These are phyloP conservation scores for Trichoderma sp. DNA, from an alignment of 2,329 filamentous ascomycete genomes.

Conservation along the genomic window DNA sequence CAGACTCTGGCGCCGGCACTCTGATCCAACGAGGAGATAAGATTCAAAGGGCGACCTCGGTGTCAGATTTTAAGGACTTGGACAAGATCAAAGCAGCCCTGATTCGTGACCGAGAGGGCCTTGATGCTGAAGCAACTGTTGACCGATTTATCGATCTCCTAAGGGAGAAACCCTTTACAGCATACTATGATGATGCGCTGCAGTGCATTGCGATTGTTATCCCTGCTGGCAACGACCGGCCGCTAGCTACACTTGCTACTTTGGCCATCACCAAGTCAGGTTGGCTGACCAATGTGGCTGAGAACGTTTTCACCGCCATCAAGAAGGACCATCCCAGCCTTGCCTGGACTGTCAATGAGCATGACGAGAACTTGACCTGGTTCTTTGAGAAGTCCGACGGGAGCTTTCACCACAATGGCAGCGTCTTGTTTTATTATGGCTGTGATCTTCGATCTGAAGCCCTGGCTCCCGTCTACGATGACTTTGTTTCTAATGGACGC, in stretches of 20 bases:
- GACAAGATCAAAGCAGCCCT: slow-evolving; percentile 78
- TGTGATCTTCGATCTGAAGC: slow-evolving; percentile 73
- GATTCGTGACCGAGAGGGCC: slow-evolving; percentile 74
- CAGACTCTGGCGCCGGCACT: slow-evolving; percentile 90
- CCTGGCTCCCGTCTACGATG: slow-evolving; percentile 76
- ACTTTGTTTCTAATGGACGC: slow-evolving; percentile 78
- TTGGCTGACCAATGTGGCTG: slow-evolving; percentile 91
- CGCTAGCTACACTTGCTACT: slow-evolving; percentile 80
- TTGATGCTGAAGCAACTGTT: slow-evolving; percentile 79
- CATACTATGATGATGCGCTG: slow-evolving; percentile 93
- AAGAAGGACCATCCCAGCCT: slow-evolving; percentile 91
- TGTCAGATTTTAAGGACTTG: slow-evolving; percentile 74
- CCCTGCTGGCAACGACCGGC: slow-evolving; percentile 62
- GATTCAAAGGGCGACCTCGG: slow-evolving; percentile 67
- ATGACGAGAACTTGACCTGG: slow-evolving; percentile 96
- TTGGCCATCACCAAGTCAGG: slow-evolving; percentile 91
- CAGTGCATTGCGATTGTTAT: slow-evolving; percentile 88
- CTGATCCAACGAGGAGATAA: slow-evolving; percentile 90
- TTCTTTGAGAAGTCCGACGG: slow-evolving; percentile 97
- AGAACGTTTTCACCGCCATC: slow-evolving; percentile 90
- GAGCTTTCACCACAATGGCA: slow-evolving; percentile 78
- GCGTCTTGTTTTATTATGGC: slow-evolving; percentile 96
- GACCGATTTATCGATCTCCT: slow-evolving; percentile 83
- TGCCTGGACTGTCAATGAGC: slow-evolving; percentile 93
- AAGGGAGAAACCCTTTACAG: slow-evolving; percentile 75